A percentile compares a stretch with the other conserved stretches of the same genome.
Conservation (phyloP, 805 yeast genomes). For the Saccharomycopsis capsularis region DNA sequence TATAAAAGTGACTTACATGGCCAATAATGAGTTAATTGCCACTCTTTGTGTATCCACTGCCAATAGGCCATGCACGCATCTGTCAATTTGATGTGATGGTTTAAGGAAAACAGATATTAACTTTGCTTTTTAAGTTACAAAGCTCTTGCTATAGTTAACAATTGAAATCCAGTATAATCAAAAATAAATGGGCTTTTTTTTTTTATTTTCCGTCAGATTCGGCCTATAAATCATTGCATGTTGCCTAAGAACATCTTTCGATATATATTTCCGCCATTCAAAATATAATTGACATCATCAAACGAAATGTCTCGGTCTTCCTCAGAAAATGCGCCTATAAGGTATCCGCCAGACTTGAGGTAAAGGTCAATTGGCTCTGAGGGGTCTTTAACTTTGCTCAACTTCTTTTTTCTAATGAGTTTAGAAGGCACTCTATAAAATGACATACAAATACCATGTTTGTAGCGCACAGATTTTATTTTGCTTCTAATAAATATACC, state of each 20-base stretch:
- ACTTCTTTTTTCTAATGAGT: constrained; percentile 35
- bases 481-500: constrained; percentile 40
- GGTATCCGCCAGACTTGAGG: constrained; percentile 45
- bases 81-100: too few species aligned
- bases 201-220: too few species aligned
- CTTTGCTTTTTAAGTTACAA: too few species aligned
- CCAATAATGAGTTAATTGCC: too few species aligned
- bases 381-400: constrained; percentile 18
- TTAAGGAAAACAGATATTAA: too few species aligned
- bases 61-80: too few species aligned
- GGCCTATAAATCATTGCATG: too few species aligned
- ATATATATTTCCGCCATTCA: constrained; percentile 39
- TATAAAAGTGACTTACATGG: too few species aligned
- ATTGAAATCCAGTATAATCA: too few species aligned
- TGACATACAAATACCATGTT: constrained; percentile 48
- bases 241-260: constrained; percentile 37
- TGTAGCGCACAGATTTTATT: constrained; percentile 30
- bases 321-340: constrained; percentile 41
- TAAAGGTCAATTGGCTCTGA: constrained; percentile 34
- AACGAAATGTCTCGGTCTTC: constrained; percentile 28
- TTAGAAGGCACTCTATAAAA: constrained; percentile 39
- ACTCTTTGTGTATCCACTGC: too few species aligned
- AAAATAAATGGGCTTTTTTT: too few species aligned
- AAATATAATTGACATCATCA: constrained; percentile 38
- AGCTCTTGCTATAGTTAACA: too few species aligned